These are phyloP conservation scores for Cephalotrichum gorgonifer DNA, from an alignment of 2,329 filamentous ascomycete genomes.

Conservation along the genomic window DNA sequence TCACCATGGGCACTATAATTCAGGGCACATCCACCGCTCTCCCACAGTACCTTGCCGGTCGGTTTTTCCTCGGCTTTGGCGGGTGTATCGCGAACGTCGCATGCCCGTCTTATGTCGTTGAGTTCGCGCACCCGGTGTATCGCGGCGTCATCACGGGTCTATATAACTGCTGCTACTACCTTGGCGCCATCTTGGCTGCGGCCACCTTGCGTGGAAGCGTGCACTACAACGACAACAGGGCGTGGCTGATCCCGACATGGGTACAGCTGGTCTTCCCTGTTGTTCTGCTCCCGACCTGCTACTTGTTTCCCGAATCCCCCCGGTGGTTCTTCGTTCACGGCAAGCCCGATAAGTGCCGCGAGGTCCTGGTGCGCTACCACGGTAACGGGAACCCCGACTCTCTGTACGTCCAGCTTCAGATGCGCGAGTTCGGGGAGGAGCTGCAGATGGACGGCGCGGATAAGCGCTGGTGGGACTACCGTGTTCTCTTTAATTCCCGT, in stretches of 20 bases:
- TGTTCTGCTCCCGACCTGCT: conserved; percentile 29
- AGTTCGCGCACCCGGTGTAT: conserved; percentile 52
- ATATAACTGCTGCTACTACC: conserved; percentile 30
- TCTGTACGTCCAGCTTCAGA: conserved; percentile 39
- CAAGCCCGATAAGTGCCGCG: conserved; percentile 24
- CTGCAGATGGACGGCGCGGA: conserved; percentile 37
- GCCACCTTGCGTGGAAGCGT: background rate
- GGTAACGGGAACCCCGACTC: conserved; percentile 38
- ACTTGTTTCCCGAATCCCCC: conserved; percentile 36
- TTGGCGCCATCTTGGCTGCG: background rate
- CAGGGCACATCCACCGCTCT: conserved; percentile 23
- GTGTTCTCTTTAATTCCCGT: conserved; percentile 37
- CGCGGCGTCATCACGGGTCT: conserved; percentile 51
- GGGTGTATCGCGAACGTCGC: conserved; percentile 48
- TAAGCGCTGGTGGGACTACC: conserved; percentile 47
- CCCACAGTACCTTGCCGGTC: conserved; percentile 43
- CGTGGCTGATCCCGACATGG: conserved; percentile 40
- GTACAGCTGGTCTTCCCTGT: conserved; percentile 39
- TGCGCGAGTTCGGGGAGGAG: conserved; percentile 36
- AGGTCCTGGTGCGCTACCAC: conserved; percentile 36
- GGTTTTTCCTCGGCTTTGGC: conserved; percentile 45
- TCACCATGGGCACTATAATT: conserved; percentile 23
- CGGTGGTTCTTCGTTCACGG: conserved; percentile 34
- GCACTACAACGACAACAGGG: conserved; percentile 24
- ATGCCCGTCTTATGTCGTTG: conserved; percentile 51